These are phyloP conservation scores for Cladosporium austrohemisphaericum DNA, from an alignment of 2,329 filamentous ascomycete species.

Conservation along the genomic window DNA sequence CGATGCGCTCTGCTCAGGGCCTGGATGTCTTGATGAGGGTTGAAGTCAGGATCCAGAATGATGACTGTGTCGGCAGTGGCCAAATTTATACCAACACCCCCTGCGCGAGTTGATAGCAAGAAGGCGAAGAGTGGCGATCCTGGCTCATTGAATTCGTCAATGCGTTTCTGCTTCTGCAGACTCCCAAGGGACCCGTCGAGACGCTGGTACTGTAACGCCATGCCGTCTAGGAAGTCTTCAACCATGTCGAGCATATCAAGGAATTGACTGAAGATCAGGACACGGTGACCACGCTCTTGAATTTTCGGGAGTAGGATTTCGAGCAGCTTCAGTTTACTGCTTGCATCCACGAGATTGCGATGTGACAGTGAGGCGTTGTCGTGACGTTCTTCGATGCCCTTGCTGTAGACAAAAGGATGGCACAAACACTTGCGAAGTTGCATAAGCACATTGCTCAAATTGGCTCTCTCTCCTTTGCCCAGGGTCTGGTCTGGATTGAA, in stretches of 20 bases:
- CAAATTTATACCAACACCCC: conserved; percentile 95
- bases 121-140: conserved; percentile 83
- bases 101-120: conserved; percentile 86
- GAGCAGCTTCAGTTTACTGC: conserved; percentile 79
- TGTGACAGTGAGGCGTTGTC: conserved; percentile 61
- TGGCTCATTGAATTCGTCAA: conserved; percentile 87
- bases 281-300: conserved; percentile 77
- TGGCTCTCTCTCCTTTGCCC: conserved; percentile 69
- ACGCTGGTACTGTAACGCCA: conserved; percentile 70
- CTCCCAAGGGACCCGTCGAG: conserved; percentile 81
- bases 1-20: conserved; percentile 90
- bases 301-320: conserved; percentile 85
- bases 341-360: conserved; percentile 84
- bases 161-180: conserved; percentile 86
- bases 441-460: conserved; percentile 89
- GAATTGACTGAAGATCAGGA: conserved; percentile 95
- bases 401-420: conserved; percentile 92
- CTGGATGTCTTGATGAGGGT: conserved; percentile 96
- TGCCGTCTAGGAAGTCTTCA: conserved; percentile 81
- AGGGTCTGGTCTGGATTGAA: conserved; percentile 60
- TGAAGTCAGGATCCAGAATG: conserved; percentile 95
- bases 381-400: conserved; percentile 79
- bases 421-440: conserved; percentile 92
- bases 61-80: conserved; percentile 97
- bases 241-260: conserved; percentile 79